phyloP scores from a whole-genome alignment of 495 filamentous ascomycete genomes.

The Aspergillus coremiiformis region DNA sequence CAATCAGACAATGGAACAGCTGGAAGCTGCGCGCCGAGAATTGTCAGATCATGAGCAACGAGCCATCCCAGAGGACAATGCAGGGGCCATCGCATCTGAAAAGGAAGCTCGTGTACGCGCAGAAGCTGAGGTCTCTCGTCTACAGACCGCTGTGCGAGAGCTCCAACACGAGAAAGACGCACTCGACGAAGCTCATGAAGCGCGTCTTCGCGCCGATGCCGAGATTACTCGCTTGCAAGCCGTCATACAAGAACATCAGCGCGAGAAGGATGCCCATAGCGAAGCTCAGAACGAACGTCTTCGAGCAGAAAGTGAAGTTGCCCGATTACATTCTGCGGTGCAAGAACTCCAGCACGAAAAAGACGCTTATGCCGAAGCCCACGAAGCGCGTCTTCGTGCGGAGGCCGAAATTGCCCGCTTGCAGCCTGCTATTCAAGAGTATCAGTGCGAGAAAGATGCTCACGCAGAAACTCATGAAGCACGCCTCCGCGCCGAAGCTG shows the following conservation, averaged over 20 bases:
- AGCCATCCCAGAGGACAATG: slow-evolving; percentile 20
- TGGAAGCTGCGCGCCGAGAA: slow-evolving; percentile 39
- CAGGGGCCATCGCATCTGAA: slow-evolving; percentile 35
- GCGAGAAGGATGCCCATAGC: neutral
- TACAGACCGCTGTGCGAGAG: slow-evolving; percentile 23
- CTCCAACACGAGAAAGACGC: slow-evolving; percentile 24
- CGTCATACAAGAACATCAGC: slow-evolving; percentile 8
- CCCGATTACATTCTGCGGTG: slow-evolving; percentile 16
- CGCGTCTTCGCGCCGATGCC: slow-evolving; percentile 27
- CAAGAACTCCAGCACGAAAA: slow-evolving; percentile 25
- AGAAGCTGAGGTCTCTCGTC: slow-evolving; percentile 44
- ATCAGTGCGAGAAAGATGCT: neutral
- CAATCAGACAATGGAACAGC: slow-evolving; percentile 36
- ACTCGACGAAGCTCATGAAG: slow-evolving; percentile 39
- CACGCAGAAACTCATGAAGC: slow-evolving; percentile 5
- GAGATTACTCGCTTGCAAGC: slow-evolving; percentile 16
- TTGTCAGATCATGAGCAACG: slow-evolving; percentile 24
- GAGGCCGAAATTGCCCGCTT: neutral
- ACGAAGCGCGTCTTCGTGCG: slow-evolving; percentile 36
- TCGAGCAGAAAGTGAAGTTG: slow-evolving; percentile 12
- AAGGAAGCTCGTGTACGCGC: slow-evolving; percentile 50
- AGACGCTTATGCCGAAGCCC: slow-evolving; percentile 33
- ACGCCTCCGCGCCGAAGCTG: slow-evolving; percentile 11
- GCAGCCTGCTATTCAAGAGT: neutral
- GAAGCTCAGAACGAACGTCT: slow-evolving; percentile 8